These are phyloP conservation scores for Gossypium trilobum DNA, from an alignment of 441 rosid genomes.

Conservation along the genomic window DNA sequence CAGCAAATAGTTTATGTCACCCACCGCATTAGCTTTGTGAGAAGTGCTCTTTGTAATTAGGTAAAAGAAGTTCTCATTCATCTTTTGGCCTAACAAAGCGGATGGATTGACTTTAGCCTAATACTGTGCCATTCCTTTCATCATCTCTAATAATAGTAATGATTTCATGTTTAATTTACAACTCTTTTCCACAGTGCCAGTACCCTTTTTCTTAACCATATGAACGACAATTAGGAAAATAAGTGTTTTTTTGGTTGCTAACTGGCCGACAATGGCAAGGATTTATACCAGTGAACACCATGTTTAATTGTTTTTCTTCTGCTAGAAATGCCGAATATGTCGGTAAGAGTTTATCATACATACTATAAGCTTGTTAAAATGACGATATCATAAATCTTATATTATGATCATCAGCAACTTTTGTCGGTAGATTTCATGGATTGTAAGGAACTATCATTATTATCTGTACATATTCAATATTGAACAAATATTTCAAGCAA, in stretches of 20 bases:
- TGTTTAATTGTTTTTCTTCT: background rate
- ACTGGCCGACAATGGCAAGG: conserved; percentile 4
- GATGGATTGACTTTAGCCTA: background rate
- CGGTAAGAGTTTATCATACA: background rate
- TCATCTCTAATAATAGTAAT: background rate
- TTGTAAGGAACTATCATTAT: background rate
- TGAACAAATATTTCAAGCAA: background rate
- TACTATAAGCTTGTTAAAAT: background rate
- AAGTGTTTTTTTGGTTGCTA: background rate
- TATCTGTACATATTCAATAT: background rate
- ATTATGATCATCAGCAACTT: background rate
- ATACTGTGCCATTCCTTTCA: background rate
- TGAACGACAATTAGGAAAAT: background rate
- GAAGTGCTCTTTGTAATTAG: conserved; percentile 10
- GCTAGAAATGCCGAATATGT: background rate
- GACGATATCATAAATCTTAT: background rate
- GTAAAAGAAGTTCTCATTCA: conserved; percentile 6
- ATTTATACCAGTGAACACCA: background rate
- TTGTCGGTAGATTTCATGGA: background rate
- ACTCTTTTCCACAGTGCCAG: background rate
- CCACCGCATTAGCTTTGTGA: conserved; percentile 1
- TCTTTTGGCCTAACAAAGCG: conserved; percentile 22
- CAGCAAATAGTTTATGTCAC: background rate
- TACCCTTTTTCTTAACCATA: background rate
- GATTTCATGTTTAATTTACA: background rate